Conservation (phyloP, 179 eudicot genomes). For the Amaranthus tricolor region DNA sequence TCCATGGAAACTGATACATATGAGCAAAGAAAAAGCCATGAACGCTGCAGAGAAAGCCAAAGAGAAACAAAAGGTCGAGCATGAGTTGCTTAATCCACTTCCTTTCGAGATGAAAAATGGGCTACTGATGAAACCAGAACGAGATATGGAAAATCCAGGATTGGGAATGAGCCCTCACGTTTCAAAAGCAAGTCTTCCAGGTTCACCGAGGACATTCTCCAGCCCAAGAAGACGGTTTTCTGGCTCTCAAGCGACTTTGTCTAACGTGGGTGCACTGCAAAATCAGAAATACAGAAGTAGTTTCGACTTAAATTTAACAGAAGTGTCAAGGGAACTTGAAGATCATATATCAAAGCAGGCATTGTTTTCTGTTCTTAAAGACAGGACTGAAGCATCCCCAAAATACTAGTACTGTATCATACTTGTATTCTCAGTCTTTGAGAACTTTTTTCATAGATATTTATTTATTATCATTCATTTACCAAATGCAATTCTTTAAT, state of each 20-base stretch:
- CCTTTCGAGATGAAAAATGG: conserved; percentile 79
- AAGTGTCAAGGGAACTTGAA: conserved; percentile 79
- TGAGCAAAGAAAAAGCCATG: conserved; percentile 76
- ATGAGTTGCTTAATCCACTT: conserved; percentile 56
- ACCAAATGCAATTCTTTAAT: conserved; percentile 3
- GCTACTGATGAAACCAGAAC: conserved; percentile 37
- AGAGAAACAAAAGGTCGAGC: conserved; percentile 37
- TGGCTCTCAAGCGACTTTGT: conserved; percentile 45
- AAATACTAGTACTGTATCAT: conserved; percentile 27
- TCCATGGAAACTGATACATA: conserved; percentile 84
- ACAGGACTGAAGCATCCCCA: conserved; percentile 55
- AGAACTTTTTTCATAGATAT: conserved; percentile 14
- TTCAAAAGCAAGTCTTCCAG: conserved; percentile 30
- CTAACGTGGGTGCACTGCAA: conserved; percentile 25
- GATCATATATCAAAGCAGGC: conserved; percentile 78
- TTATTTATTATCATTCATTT: neutral
- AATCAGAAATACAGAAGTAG: conserved; percentile 53
- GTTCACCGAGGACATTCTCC: conserved; percentile 56
- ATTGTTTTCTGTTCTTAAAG: conserved; percentile 60
- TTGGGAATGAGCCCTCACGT: conserved; percentile 37
- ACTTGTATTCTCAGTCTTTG: conserved; percentile 27
- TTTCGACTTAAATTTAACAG: conserved; percentile 74
- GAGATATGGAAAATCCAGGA: conserved; percentile 22
- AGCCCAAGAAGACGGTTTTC: conserved; percentile 90
- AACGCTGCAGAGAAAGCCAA: conserved; percentile 69